phyloP scores from a whole-genome alignment of 2,329 filamentous ascomycete species.

The Trichoderma citrinoviride region DNA sequence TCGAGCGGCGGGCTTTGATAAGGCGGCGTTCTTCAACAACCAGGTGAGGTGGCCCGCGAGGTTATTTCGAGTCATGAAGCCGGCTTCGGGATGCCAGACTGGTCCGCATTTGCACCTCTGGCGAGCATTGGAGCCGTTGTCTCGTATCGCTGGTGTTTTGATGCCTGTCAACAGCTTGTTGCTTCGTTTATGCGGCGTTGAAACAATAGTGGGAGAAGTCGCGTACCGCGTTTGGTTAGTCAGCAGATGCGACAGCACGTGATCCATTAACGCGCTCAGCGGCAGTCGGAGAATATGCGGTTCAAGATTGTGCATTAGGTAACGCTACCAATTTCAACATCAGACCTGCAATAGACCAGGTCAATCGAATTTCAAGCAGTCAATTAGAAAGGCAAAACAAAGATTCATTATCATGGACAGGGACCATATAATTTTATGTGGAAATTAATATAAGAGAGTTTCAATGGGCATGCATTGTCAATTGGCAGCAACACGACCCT shows the following conservation, averaged over 20 bases:
- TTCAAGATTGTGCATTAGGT: not conserved
- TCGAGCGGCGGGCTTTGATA: slow-evolving; percentile 41
- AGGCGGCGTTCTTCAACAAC: slow-evolving; percentile 50
- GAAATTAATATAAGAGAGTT: too few relatives aligned
- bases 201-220: slow-evolving; percentile 18
- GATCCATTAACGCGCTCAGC: slow-evolving; percentile 8
- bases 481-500: too few relatives aligned
- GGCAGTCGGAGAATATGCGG: not conserved
- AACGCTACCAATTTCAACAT: not conserved
- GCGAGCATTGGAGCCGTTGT: slow-evolving; percentile 27
- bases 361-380: too few relatives aligned
- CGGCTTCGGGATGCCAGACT: slow-evolving; percentile 32
- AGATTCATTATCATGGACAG: too few relatives aligned
- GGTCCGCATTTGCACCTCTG: slow-evolving; percentile 25
- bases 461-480: too few relatives aligned
- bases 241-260: slow-evolving; percentile 30
- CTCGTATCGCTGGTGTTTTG: not conserved
- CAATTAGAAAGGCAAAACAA: too few relatives aligned
- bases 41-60: slow-evolving; percentile 56
- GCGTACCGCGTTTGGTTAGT: slow-evolving; percentile 38
- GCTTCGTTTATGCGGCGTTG: not conserved
- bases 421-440: too few relatives aligned
- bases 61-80: slow-evolving; percentile 63
- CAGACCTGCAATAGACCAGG: too few relatives aligned
- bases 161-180: not conserved